Evolutionary conservation across 2,329 filamentous ascomycete genomes (phyloP).

Genomic region (Colletotrichum plurivorum): DNA sequence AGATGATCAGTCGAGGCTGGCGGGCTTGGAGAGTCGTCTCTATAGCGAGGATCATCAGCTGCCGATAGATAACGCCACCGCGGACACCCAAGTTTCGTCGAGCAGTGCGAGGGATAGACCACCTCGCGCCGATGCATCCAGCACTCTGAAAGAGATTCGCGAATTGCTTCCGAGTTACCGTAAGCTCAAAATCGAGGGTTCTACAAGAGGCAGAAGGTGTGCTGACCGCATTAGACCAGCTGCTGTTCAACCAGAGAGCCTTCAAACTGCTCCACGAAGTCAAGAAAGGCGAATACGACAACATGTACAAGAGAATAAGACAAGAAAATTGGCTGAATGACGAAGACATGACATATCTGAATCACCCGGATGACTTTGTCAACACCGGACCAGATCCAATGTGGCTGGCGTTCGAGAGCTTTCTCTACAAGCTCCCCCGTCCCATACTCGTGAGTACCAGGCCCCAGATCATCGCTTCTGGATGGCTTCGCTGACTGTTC

Average conservation of each 20-base stretch:
- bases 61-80: not conserved
- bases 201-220: too few species aligned
- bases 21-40: not conserved
- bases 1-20: not conserved
- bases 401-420: not conserved
- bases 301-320: not conserved
- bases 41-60: not conserved
- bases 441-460: too few species aligned
- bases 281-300: not conserved
- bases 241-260: not conserved
- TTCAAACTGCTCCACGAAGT: not conserved
- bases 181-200: not conserved
- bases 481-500: not conserved
- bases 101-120: too few species aligned
- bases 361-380: not conserved
- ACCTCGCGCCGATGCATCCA: too few species aligned
- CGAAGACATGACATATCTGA: not conserved
- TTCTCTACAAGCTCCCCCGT: too few species aligned
- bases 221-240: not conserved
- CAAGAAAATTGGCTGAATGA: not conserved
- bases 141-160: not conserved
- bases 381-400: not conserved
- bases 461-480: too few species aligned
- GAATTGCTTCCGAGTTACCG: not conserved
- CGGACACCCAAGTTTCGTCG: too few species aligned